Evolutionary conservation across 805 yeast species (phyloP), one percentile per base, ranked within the genome.

Genomic region (Candida insectalens): DNA sequence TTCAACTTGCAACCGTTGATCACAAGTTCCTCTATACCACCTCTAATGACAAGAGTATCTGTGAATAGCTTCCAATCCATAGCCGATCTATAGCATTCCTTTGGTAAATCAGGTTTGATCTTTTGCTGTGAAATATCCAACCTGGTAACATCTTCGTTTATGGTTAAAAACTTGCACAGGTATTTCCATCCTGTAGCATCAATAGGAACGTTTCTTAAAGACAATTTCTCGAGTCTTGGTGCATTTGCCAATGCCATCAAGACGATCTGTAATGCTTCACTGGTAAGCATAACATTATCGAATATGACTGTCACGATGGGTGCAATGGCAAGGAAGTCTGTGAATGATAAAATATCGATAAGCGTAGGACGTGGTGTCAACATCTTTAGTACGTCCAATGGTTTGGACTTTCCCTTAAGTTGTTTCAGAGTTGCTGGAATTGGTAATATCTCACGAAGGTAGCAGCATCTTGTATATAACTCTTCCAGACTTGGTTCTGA

Each of bases 331-430:
- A 72, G 59, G 44, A 72, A 72, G 43, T 72, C 79, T 37, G 74
- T 61, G 45, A 72, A 72, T 5, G 78, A 72, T 18, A 72, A 55
- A 7, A 71, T 64, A 48, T 72, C 79, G 38, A 72, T 70, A 30
- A 71, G 51, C 0, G 79, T 72, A 3, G 79, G 79, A 39, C 63
- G 68, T 1, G 79, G 78, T 43, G 72, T 72, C 37, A 72, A 55
- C 55, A 72, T 57, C 45, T 72, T 72, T 40, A 72, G 51, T 13
- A 71, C 77, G 37, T 68, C 72, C 31, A 72, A 54, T 1, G 77
- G 78, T 38, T 61, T 58, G 1, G 66, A 41, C 41, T 70, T 72
- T 40, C 65, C 61, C 36, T 68, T 71, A 39, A 72, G 55, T 47
- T 72, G 78, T 39, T 69, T 71, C 38, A 71, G 50, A 4, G 72